Percentiles rank a stretch among this genome's conserved stretches.
Conservation (phyloP, 305 asterid species). For the Caryopteris hybrid region DNA sequence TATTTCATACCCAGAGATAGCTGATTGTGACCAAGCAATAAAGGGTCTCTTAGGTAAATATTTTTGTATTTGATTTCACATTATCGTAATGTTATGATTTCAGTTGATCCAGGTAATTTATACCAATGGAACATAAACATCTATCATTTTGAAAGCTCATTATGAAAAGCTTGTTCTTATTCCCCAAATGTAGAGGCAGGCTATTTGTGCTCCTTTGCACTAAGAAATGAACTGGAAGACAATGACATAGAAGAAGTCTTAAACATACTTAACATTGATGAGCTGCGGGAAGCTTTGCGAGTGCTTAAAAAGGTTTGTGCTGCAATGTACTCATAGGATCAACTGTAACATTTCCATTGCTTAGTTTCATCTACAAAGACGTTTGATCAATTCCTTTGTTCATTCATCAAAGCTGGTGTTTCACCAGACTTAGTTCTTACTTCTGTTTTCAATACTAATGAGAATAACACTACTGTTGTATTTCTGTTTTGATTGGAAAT, state of each 20-base stretch:
- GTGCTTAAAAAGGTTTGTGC: slow-evolving; percentile 59
- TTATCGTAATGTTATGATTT: slow-evolving; percentile 3
- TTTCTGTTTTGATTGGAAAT: not conserved
- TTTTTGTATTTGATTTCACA: slow-evolving; percentile 5
- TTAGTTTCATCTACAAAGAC: slow-evolving; percentile 1
- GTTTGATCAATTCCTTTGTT: not conserved
- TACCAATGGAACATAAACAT: not conserved
- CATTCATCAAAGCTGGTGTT: not conserved
- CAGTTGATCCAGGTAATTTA: not conserved
- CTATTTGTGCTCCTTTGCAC: slow-evolving; percentile 46
- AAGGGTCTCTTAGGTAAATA: slow-evolving; percentile 65
- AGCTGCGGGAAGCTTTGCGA: slow-evolving; percentile 65
- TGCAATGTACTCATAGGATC: not conserved
- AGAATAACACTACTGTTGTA: not conserved
- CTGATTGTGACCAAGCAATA: slow-evolving; percentile 61
- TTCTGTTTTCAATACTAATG: slow-evolving; percentile 7
- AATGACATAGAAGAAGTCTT: slow-evolving; percentile 55
- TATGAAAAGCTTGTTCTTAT: slow-evolving; percentile 11
- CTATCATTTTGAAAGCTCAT: not conserved
- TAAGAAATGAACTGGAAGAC: slow-evolving; percentile 39
- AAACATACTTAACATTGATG: slow-evolving; percentile 56
- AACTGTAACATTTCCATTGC: not conserved
- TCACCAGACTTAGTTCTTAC: not conserved
- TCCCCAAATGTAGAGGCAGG: slow-evolving; percentile 53
- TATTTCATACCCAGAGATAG: slow-evolving; percentile 74